Percentiles rank a stretch among this genome's conserved stretches.
Conservation (phyloP, 192 early-diverging fungal species). For the Phlyctochytrium planicorne region DNA sequence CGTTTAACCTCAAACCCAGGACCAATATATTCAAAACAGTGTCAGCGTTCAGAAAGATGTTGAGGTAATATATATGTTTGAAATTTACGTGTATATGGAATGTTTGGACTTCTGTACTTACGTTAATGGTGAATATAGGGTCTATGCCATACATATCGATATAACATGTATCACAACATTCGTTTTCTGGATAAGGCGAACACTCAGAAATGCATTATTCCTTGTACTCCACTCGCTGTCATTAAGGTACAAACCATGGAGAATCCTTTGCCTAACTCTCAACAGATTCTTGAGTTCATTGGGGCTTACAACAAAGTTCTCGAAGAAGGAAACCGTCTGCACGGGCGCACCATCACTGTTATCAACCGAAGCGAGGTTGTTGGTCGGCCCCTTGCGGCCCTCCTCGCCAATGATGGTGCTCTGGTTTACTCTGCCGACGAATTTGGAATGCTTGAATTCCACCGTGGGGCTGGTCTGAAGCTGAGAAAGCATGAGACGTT, state of each 20-base stretch:
- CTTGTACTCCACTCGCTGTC: conserved; percentile 96
- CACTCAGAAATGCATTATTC: conserved; percentile 93
- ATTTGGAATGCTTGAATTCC: conserved; percentile 72
- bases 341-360: conserved; percentile 88
- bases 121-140: conserved; percentile 48
- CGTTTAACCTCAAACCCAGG: conserved; percentile 42
- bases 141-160: conserved; percentile 88
- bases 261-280: background rate
- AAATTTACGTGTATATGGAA: no score
- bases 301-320: conserved; percentile 86
- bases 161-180: conserved; percentile 96
- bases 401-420: conserved; percentile 98
- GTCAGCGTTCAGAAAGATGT: conserved; percentile 91
- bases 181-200: conserved; percentile 79
- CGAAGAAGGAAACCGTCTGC: conserved; percentile 90
- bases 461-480: conserved; percentile 43
- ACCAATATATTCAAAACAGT: conserved; percentile 91
- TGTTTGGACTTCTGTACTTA: background rate
- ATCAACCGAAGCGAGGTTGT: conserved; percentile 98
- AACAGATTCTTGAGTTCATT: conserved; percentile 87
- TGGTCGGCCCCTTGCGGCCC: conserved; percentile 92
- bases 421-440: conserved; percentile 96
- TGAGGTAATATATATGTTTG: conserved; percentile 54
- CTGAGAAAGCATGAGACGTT: conserved; percentile 56
- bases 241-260: conserved; percentile 69